A percentile compares a stretch with the other conserved stretches of the same genome.
Evolutionary conservation across 2,329 filamentous ascomycete species (phyloP).

Genomic region (Leptographium radiaticola): DNA sequence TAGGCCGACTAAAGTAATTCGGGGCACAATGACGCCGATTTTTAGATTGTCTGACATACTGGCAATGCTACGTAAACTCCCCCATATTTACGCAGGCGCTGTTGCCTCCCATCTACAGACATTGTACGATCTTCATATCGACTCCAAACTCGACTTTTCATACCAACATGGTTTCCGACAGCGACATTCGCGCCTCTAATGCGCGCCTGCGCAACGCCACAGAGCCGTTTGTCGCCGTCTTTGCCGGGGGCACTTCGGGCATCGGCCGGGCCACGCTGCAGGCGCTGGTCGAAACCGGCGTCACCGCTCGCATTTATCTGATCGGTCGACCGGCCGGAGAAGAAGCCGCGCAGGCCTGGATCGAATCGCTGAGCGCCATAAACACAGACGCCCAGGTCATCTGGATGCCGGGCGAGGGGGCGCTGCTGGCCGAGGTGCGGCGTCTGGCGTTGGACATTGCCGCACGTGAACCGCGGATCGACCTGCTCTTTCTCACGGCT

Average conservation of each 20-base stretch:
- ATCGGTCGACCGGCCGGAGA: slow-evolving; percentile 26
- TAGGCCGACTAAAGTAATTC: too few species aligned
- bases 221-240: slow-evolving; percentile 25
- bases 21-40: too few species aligned
- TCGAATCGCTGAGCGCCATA: slow-evolving; percentile 20
- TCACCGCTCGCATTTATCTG: slow-evolving; percentile 25
- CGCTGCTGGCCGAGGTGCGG: slow-evolving; percentile 29
- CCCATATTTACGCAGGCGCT: too few species aligned
- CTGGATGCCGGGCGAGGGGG: slow-evolving; percentile 28
- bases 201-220: slow-evolving; percentile 23
- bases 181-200: slow-evolving; percentile 25
- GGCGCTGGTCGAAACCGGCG: slow-evolving; percentile 22
- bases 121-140: too few species aligned
- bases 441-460: slow-evolving; percentile 25
- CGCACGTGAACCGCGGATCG: slow-evolving; percentile 22
- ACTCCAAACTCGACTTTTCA: too few species aligned
- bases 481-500: slow-evolving; percentile 29
- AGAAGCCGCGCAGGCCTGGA: slow-evolving; percentile 18
- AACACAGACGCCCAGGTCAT: slow-evolving; percentile 28
- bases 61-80: too few species aligned
- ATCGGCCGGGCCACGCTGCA: slow-evolving; percentile 27
- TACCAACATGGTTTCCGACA: slow-evolving; percentile 23
- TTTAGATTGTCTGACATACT: too few species aligned
- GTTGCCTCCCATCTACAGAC: too few species aligned
- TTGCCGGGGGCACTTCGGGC: slow-evolving; percentile 32